Evolutionary conservation across 2,329 filamentous ascomycete species (phyloP).

Genomic region (Phialophora tarda): DNA sequence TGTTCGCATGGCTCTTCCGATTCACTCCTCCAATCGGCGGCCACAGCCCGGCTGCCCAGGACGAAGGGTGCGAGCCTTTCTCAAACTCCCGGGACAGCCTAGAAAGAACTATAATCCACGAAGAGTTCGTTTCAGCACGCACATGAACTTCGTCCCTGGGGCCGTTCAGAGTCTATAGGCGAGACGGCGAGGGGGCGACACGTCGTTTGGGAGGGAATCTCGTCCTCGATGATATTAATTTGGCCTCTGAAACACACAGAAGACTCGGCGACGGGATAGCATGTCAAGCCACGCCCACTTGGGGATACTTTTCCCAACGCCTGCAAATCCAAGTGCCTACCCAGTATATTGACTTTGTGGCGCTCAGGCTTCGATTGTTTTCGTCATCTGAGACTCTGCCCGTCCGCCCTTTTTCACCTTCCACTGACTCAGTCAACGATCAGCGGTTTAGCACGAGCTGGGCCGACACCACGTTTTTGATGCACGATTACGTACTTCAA

Average conservation of each 20-base stretch:
- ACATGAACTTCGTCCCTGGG: neutral
- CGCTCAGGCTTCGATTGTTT: neutral
- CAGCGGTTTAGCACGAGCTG: neutral
- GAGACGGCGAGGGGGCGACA: neutral
- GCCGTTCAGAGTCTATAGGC: conserved; percentile 10
- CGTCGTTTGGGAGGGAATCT: neutral
- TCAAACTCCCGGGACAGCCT: conserved; percentile 14
- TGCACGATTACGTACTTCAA: neutral
- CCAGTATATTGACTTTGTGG: conserved; percentile 10
- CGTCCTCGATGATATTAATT: neutral
- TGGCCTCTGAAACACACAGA: neutral
- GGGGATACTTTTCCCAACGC: neutral
- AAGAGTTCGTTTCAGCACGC: conserved; percentile 18
- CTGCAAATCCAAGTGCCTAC: neutral
- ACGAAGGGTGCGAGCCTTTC: neutral
- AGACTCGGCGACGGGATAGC: neutral
- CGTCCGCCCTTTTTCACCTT: neutral
- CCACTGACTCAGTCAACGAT: neutral
- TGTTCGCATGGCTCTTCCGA: neutral
- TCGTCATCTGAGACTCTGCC: neutral
- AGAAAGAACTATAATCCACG: neutral
- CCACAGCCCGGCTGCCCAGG: conserved; percentile 2
- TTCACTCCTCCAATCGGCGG: conserved; percentile 3
- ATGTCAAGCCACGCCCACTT: neutral
- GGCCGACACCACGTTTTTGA: neutral